Percentiles rank a stretch among this genome's conserved stretches.
Conservation (phyloP, 1,284 basidiomycete species). For the Cutaneotrichosporon arboriforme region DNA sequence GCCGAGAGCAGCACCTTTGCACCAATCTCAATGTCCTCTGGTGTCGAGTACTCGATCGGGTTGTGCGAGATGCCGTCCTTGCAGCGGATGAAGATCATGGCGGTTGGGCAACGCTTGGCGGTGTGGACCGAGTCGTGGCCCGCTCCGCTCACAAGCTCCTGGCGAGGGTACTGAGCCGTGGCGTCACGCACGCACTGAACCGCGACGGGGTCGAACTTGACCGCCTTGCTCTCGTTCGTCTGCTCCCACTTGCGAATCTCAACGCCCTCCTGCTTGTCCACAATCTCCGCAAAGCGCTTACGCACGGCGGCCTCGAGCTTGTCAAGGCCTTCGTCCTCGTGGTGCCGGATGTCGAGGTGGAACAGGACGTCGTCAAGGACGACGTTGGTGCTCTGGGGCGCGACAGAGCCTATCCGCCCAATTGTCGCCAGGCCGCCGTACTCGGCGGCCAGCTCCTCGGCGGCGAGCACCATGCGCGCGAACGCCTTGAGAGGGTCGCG, state of each 20-base stretch:
- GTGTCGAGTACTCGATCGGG: constrained; percentile 23
- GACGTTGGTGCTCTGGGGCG: constrained; percentile 19
- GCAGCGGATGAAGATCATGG: constrained; percentile 33
- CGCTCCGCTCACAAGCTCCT: constrained; percentile 15
- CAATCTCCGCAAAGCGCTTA: neutral
- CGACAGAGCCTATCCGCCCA: constrained; percentile 11
- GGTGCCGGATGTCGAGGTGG: constrained; percentile 25
- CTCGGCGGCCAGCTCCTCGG: constrained; percentile 13
- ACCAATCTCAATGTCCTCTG: constrained; percentile 19
- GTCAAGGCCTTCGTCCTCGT: constrained; percentile 8
- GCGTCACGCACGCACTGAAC: constrained; percentile 8
- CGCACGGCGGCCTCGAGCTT: constrained; percentile 15
- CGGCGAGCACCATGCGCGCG: constrained; percentile 14
- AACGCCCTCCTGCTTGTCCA: constrained; percentile 3
- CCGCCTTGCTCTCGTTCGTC: constrained; percentile 6
- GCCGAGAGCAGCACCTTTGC: constrained; percentile 19
- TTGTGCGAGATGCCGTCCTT: constrained; percentile 28
- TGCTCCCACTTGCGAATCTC: neutral
- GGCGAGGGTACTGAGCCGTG: neutral
- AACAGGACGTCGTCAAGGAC: constrained; percentile 22
- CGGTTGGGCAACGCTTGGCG: constrained; percentile 20
- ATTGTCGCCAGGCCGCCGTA: constrained; percentile 20
- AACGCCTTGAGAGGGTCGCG: constrained; percentile 20
- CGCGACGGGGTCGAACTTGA: constrained; percentile 4
- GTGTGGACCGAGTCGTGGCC: constrained; percentile 22